These are phyloP conservation scores for Heracleum sosnowskyi DNA, from an alignment of 129 eudicot species.

Conservation along the genomic window DNA sequence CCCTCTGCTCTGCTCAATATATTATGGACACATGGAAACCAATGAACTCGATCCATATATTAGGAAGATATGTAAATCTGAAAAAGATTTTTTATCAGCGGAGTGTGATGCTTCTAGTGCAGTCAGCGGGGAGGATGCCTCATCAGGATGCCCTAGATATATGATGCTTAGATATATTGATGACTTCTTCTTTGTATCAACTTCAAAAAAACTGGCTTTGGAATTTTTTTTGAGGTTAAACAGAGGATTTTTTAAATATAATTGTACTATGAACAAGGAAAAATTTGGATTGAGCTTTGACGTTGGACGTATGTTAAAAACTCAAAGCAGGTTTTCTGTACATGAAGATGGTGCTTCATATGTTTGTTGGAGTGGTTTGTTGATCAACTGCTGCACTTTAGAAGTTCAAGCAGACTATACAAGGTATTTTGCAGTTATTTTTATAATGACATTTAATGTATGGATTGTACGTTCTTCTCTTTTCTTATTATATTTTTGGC, in stretches of 20 bases:
- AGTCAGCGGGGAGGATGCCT: neutral
- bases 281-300: conserved; percentile 68
- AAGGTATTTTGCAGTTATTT: conserved; percentile 30
- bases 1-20: conserved; percentile 74
- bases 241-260: conserved; percentile 71
- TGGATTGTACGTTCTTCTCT: neutral
- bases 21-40: conserved; percentile 74
- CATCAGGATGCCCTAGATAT: conserved; percentile 17
- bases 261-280: conserved; percentile 64
- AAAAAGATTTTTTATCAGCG: neutral
- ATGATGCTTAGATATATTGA: conserved; percentile 66
- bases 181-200: conserved; percentile 71
- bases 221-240: conserved; percentile 56
- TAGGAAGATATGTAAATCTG: conserved; percentile 23
- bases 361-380: conserved; percentile 85
- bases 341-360: conserved; percentile 59
- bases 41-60: conserved; percentile 51
- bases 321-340: conserved; percentile 27
- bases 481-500: neutral
- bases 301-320: conserved; percentile 7
- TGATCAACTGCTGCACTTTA: conserved; percentile 64
- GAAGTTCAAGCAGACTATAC: conserved; percentile 98
- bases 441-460: neutral
- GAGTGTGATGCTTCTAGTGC: conserved; percentile 9
- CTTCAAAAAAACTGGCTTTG: conserved; percentile 63